phyloP scores from a whole-genome alignment of 371 early-diverging fungal species.

The Zychaea mexicana region DNA sequence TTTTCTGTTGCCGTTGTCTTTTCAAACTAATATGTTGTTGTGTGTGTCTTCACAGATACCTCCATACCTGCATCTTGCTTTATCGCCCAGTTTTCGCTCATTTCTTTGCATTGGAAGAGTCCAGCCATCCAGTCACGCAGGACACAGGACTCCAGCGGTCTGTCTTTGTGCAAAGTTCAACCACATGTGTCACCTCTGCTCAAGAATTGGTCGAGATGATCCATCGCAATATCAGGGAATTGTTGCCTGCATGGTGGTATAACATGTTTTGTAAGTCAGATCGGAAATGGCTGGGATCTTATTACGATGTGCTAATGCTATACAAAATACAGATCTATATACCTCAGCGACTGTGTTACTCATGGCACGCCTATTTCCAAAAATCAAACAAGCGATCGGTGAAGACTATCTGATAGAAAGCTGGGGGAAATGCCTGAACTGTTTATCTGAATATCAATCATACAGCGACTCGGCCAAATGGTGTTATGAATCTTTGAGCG shows the following conservation, averaged over 20 bases:
- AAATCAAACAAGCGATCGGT: slow-evolving; percentile 21
- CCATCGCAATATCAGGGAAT: slow-evolving; percentile 18
- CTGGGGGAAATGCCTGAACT: slow-evolving; percentile 25
- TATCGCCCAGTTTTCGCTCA: slow-evolving; percentile 28
- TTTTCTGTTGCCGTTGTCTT: background rate
- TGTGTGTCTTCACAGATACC: slow-evolving; percentile 10
- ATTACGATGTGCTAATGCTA: background rate
- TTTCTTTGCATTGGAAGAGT: slow-evolving; percentile 27
- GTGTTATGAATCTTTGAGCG: slow-evolving; percentile 24
- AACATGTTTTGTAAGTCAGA: slow-evolving; percentile 30
- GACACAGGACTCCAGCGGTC: slow-evolving; percentile 23
- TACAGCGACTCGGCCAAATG: slow-evolving; percentile 24
- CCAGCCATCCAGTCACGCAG: slow-evolving; percentile 6
- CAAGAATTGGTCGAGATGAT: slow-evolving; percentile 29
- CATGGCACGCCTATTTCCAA: slow-evolving; percentile 30
- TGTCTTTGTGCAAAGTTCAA: slow-evolving; percentile 23
- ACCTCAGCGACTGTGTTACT: slow-evolving; percentile 30
- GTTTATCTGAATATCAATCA: slow-evolving; percentile 21
- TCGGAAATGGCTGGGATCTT: too few relatives aligned
- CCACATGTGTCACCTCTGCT: slow-evolving; percentile 22
- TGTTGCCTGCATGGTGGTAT: slow-evolving; percentile 32
- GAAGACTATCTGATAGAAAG: slow-evolving; percentile 20
- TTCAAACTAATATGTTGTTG: background rate
- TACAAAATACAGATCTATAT: slow-evolving; percentile 20
- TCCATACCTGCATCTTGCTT: slow-evolving; percentile 26